A percentile compares a stretch with the other conserved stretches of the same genome.
Evolutionary conservation across 2,329 filamentous ascomycete species (phyloP).

Genomic region (Claviceps purpurea): DNA sequence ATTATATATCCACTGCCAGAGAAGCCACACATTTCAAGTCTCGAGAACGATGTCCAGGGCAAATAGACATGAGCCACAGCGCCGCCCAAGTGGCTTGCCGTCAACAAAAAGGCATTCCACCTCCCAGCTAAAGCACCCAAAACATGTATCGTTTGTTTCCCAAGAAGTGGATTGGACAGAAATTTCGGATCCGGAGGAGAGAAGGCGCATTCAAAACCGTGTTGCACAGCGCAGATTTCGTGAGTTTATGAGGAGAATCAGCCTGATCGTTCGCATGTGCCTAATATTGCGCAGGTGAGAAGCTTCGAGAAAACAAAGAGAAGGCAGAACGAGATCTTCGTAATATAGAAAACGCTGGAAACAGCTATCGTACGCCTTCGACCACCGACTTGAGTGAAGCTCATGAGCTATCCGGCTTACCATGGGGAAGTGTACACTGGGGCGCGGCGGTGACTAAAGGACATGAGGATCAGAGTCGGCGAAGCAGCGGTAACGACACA

Average conservation of each 20-base stretch:
- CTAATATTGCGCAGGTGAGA: slow-evolving; percentile 42
- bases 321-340: slow-evolving; percentile 47
- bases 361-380: slow-evolving; percentile 49
- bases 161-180: slow-evolving; percentile 54
- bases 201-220: slow-evolving; percentile 63
- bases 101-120: slow-evolving; percentile 15
- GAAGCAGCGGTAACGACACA: slow-evolving; percentile 26
- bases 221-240: slow-evolving; percentile 65
- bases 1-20: not conserved
- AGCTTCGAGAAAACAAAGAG: slow-evolving; percentile 54
- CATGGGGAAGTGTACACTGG: slow-evolving; percentile 59
- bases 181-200: slow-evolving; percentile 55
- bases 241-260: slow-evolving; percentile 25
- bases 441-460: slow-evolving; percentile 37
- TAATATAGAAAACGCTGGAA: slow-evolving; percentile 50
- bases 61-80: slow-evolving; percentile 13
- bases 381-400: slow-evolving; percentile 40
- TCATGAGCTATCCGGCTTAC: slow-evolving; percentile 47
- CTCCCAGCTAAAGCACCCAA: slow-evolving; percentile 23
- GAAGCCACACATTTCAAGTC: not conserved
- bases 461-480: slow-evolving; percentile 33
- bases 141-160: slow-evolving; percentile 16
- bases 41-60: slow-evolving; percentile 2
- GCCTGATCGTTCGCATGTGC: not conserved
- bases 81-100: slow-evolving; percentile 2